Conservation (phyloP, 805 yeast genomes). For the Starmera caribaea region DNA sequence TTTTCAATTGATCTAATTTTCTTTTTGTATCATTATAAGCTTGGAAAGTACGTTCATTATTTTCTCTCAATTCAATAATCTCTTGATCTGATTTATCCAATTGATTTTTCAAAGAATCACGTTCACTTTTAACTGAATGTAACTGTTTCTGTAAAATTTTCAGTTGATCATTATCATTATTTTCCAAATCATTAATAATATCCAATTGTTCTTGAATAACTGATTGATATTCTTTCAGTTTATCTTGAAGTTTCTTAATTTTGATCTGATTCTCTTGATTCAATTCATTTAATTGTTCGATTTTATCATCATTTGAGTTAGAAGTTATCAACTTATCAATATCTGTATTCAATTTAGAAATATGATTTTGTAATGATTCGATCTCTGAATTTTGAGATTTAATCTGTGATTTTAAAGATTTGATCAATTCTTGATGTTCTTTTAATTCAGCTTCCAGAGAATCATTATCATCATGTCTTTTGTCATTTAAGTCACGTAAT, state of each 20-base stretch:
- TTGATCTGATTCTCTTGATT: background rate
- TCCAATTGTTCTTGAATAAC: slow-evolving; percentile 2
- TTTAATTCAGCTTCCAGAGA: background rate
- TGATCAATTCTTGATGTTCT: background rate
- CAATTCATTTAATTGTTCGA: background rate
- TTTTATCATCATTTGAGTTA: slow-evolving; percentile 2
- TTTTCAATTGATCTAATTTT: slow-evolving; percentile 4
- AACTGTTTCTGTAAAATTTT: slow-evolving; percentile 12
- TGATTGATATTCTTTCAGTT: slow-evolving; percentile 3
- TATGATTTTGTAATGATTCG: slow-evolving; percentile 1
- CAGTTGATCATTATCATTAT: background rate
- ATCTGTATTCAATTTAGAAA: slow-evolving; percentile 3
- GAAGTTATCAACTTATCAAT: background rate
- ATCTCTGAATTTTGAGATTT: background rate
- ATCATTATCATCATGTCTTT: too few species aligned
- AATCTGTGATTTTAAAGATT: slow-evolving; percentile 7
- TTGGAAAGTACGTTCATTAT: slow-evolving; percentile 20
- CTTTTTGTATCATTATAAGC: slow-evolving; percentile 10
- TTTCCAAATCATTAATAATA: slow-evolving; percentile 2
- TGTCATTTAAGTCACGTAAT: too few species aligned
- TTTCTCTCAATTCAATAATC: slow-evolving; percentile 18
- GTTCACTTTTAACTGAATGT: slow-evolving; percentile 18
- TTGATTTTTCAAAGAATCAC: slow-evolving; percentile 15
- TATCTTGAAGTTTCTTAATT: slow-evolving; percentile 2
- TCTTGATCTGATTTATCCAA: slow-evolving; percentile 13